Conservation (phyloP, 441 rosid species). For the Erodium chrysanthum region DNA sequence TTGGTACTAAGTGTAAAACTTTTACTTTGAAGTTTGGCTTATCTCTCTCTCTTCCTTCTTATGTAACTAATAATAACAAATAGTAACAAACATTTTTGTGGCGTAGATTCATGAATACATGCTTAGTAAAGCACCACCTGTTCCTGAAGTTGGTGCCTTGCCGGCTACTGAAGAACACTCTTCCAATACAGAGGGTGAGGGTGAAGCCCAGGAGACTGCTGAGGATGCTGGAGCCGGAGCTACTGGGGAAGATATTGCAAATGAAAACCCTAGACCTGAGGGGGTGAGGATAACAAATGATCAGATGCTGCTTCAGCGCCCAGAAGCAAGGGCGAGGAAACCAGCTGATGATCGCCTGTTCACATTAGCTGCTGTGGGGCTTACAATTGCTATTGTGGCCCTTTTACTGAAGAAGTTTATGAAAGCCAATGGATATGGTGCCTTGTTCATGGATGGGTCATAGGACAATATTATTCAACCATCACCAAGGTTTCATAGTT, state of each 20-base stretch:
- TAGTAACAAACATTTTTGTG: too few species aligned
- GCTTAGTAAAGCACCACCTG: too few species aligned
- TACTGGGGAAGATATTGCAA: conserved; percentile 25
- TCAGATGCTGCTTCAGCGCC: conserved; percentile 25
- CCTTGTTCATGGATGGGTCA: conserved; percentile 72
- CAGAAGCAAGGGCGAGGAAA: conserved; percentile 33
- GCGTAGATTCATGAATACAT: too few species aligned
- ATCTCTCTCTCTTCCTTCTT: too few species aligned
- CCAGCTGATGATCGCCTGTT: conserved; percentile 68
- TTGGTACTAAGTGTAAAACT: too few species aligned
- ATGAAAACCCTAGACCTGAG: conserved; percentile 23
- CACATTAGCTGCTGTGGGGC: conserved; percentile 80
- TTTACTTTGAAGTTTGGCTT: too few species aligned
- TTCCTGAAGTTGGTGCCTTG: too few species aligned
- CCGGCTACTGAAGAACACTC: too few species aligned
- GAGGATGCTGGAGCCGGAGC: conserved; percentile 21
- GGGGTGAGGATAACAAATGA: conserved; percentile 20
- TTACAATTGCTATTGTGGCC: conserved; percentile 66
- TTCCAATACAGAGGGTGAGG: too few species aligned
- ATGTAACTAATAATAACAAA: too few species aligned
- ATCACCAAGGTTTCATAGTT: too few species aligned
- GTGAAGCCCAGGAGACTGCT: conserved; percentile 24
- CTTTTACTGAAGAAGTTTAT: conserved; percentile 79
- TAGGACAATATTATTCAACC: conserved; percentile 16
- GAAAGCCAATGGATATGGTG: conserved; percentile 61